Conservation (phyloP, 176 grass and related monocot species). For the Dendrocalamus sinicus region DNA sequence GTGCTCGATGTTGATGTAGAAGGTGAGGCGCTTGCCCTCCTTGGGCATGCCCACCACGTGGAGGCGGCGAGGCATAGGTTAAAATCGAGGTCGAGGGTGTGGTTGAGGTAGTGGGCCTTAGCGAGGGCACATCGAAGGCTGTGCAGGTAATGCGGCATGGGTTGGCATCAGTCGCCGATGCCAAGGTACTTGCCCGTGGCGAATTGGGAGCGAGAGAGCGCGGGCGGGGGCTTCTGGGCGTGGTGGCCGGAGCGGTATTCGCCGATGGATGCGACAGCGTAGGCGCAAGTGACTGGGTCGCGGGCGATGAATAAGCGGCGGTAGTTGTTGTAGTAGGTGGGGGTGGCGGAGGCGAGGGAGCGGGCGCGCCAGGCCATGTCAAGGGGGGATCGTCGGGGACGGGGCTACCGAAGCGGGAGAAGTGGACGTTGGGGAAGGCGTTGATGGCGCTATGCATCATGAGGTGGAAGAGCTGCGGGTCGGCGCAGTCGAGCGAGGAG, state of each 20-base stretch:
- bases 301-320: constrained; percentile 69
- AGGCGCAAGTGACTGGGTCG: constrained; percentile 42
- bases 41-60: constrained; percentile 51
- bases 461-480: constrained; percentile 58
- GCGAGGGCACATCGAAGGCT: constrained; percentile 77
- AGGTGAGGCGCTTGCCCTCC: constrained; percentile 80
- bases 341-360: neutral
- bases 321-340: constrained; percentile 67
- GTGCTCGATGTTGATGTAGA: constrained; percentile 75
- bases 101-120: constrained; percentile 73
- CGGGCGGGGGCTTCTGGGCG: constrained; percentile 55
- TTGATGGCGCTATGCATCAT: constrained; percentile 59
- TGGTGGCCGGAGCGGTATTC: constrained; percentile 68
- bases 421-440: constrained; percentile 63
- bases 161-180: constrained; percentile 76
- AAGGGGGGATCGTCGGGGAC: constrained; percentile 44
- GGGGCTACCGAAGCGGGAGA: constrained; percentile 72
- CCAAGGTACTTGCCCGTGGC: constrained; percentile 55
- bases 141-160: constrained; percentile 75
- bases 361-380: constrained; percentile 83
- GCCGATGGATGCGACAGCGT: constrained; percentile 66
- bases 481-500: constrained; percentile 45
- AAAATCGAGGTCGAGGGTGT: constrained; percentile 66
- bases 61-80: constrained; percentile 66
- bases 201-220: constrained; percentile 60